These are phyloP conservation scores for Tolypocladium tundrense DNA, from an alignment of 2,329 filamentous ascomycete species.

Conservation along the genomic window DNA sequence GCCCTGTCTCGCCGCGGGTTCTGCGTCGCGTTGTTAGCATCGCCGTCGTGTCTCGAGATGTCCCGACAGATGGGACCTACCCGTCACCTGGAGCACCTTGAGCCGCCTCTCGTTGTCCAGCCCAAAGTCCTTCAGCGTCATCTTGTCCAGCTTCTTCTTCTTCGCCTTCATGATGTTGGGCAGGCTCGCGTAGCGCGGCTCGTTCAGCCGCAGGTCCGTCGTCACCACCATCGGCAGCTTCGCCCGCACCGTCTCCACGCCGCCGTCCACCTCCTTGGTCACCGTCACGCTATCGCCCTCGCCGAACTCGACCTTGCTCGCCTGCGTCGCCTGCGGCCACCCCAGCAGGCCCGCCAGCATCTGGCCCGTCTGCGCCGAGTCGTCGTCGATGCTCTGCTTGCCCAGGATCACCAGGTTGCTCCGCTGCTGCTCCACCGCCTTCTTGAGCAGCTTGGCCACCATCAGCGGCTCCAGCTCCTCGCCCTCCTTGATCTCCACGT, in stretches of 20 bases:
- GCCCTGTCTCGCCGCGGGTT: conserved; percentile 79
- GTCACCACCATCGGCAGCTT: conserved; percentile 90
- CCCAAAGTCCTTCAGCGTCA: conserved; percentile 72
- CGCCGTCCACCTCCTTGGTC: conserved; percentile 88
- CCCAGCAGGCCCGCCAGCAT: conserved; percentile 90
- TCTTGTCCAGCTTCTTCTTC: conserved; percentile 98
- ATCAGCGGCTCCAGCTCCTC: conserved; percentile 76
- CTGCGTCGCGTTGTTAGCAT: conserved; percentile 29
- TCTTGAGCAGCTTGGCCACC: conserved; percentile 82
- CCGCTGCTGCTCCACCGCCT: conserved; percentile 72
- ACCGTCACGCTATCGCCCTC: conserved; percentile 63
- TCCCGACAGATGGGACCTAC: conserved; percentile 35
- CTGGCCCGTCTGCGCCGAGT: conserved; percentile 90
- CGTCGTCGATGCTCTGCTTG: conserved; percentile 98
- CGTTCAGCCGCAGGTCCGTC: conserved; percentile 87
- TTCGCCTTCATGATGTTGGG: conserved; percentile 99
- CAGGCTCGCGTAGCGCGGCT: conserved; percentile 88
- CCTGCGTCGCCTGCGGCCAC: conserved; percentile 94
- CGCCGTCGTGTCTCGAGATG: background rate
- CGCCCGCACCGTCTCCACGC: conserved; percentile 77
- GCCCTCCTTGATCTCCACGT: conserved; percentile 69
- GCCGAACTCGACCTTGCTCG: conserved; percentile 69
- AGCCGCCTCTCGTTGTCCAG: conserved; percentile 65
- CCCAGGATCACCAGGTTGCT: conserved; percentile 88
- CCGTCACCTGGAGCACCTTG: conserved; percentile 82